Evolutionary conservation across 192 early-diverging fungal genomes (phyloP).

Genomic region (Coemansia sp.): DNA sequence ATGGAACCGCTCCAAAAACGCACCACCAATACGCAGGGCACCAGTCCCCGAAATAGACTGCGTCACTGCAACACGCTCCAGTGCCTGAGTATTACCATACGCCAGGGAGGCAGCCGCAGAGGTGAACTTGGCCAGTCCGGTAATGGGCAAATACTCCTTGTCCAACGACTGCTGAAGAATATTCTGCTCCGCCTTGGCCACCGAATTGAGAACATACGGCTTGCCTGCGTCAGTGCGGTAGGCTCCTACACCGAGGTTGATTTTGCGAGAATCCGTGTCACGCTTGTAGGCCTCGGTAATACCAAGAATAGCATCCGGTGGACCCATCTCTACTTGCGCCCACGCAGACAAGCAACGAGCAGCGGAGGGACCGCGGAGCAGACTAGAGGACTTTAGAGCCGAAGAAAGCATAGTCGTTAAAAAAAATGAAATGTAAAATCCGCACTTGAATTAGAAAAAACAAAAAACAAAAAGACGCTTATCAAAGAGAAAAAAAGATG

Average conservation of each 20-base stretch:
- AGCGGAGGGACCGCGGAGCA: neutral
- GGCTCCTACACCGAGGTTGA: constrained; percentile 98
- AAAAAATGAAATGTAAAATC: neutral
- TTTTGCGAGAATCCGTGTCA: constrained; percentile 88
- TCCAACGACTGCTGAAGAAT: constrained; percentile 71
- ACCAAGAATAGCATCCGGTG: constrained; percentile 80
- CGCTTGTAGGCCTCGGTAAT: constrained; percentile 96
- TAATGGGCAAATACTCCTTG: constrained; percentile 98
- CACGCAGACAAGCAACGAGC: constrained; percentile 30
- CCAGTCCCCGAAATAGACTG: constrained; percentile 99
- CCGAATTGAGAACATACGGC: constrained; percentile 89
- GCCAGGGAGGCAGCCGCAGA: constrained; percentile 81
- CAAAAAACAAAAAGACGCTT: neutral
- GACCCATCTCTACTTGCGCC: constrained; percentile 57
- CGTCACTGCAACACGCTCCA: constrained; percentile 78
- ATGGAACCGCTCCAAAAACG: constrained; percentile 82
- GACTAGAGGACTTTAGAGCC: constrained; percentile 14
- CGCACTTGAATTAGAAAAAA: neutral
- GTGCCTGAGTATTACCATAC: constrained; percentile 72
- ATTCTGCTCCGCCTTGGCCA: constrained; percentile 86
- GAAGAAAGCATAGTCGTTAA: constrained; percentile 25
- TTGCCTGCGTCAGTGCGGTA: constrained; percentile 93
- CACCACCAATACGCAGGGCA: constrained; percentile 91
- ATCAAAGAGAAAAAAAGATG: neutral
- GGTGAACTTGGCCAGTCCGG: constrained; percentile 85